phyloP scores from a whole-genome alignment of 1,139 yeast genomes.

The Ogataea hybrid region DNA sequence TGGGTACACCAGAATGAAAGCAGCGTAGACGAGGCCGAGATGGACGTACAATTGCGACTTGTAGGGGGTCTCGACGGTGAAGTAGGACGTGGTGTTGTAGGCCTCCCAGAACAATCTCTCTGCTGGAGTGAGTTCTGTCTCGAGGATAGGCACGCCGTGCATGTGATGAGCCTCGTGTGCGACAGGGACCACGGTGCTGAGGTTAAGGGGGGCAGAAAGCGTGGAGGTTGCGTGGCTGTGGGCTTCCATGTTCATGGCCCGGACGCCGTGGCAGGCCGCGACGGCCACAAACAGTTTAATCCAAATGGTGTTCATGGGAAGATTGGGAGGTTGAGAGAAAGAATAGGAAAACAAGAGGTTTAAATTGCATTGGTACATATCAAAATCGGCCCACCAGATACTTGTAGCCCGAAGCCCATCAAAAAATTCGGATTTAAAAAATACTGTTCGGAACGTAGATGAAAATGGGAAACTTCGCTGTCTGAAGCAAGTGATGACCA shows the following conservation, averaged over 20 bases:
- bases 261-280: not conserved
- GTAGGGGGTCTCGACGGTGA: slow-evolving; percentile 52
- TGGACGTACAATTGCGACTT: slow-evolving; percentile 60
- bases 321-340: not conserved
- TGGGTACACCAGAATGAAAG: slow-evolving; percentile 67
- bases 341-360: not conserved
- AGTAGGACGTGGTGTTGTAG: slow-evolving; percentile 79
- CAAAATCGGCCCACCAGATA: not conserved
- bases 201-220: slow-evolving; percentile 1
- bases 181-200: slow-evolving; percentile 31
- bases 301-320: not conserved
- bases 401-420: not conserved
- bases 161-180: slow-evolving; percentile 53
- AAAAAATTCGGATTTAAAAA: not conserved
- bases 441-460: too few species aligned
- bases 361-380: not conserved
- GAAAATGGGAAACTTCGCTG: too few species aligned
- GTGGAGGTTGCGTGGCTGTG: slow-evolving; percentile 8
- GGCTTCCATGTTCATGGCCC: slow-evolving; percentile 24
- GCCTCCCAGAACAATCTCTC: slow-evolving; percentile 76
- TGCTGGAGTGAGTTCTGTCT: slow-evolving; percentile 65
- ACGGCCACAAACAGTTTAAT: not conserved
- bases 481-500: too few species aligned
- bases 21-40: slow-evolving; percentile 41
- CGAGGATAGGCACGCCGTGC: slow-evolving; percentile 78